These are phyloP conservation scores for Peronosclerospora sorghi DNA, from an alignment of 352 stramenopile species.

Conservation along the genomic window DNA sequence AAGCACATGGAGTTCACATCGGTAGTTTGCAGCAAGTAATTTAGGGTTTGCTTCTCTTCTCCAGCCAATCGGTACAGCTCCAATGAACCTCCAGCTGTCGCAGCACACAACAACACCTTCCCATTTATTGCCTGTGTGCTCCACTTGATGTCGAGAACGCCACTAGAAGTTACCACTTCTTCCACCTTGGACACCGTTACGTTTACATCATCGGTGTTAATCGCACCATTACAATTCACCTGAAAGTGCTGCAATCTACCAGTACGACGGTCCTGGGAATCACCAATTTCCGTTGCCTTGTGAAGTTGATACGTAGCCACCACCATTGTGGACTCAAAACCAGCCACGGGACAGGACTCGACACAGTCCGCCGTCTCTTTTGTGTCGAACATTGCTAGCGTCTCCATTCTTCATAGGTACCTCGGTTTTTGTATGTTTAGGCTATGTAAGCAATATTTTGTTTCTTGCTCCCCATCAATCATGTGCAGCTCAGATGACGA, in stretches of 20 bases:
- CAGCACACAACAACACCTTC: constrained; percentile 45
- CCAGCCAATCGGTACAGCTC: constrained; percentile 46
- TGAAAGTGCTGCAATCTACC: constrained; percentile 64
- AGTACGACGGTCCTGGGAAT: constrained; percentile 28
- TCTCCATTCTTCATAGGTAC: constrained; percentile 13
- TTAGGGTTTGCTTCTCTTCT: constrained; percentile 11
- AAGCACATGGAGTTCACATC: constrained; percentile 59
- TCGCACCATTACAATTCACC: constrained; percentile 23
- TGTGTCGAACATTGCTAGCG: constrained; percentile 65
- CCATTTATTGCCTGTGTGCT: constrained; percentile 33
- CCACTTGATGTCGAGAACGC: constrained; percentile 83
- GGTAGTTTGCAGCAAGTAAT: constrained; percentile 23
- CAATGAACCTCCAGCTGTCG: constrained; percentile 50
- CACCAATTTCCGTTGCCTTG: constrained; percentile 28
- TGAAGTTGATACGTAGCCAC: constrained; percentile 78
- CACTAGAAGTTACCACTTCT: constrained; percentile 36
- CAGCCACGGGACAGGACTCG: constrained; percentile 54
- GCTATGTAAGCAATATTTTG: constrained; percentile 7
- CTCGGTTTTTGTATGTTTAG: constrained; percentile 5
- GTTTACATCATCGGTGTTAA: constrained; percentile 5
- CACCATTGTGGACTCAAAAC: constrained; percentile 53
- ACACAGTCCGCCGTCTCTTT: constrained; percentile 77
- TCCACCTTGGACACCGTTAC: constrained; percentile 38
- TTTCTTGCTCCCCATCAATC: constrained; percentile 14
- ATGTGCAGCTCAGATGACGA: constrained; percentile 28